Evolutionary conservation across 352 stramenopile genomes (phyloP).

Genomic region (Thalassiosira exigua): DNA sequence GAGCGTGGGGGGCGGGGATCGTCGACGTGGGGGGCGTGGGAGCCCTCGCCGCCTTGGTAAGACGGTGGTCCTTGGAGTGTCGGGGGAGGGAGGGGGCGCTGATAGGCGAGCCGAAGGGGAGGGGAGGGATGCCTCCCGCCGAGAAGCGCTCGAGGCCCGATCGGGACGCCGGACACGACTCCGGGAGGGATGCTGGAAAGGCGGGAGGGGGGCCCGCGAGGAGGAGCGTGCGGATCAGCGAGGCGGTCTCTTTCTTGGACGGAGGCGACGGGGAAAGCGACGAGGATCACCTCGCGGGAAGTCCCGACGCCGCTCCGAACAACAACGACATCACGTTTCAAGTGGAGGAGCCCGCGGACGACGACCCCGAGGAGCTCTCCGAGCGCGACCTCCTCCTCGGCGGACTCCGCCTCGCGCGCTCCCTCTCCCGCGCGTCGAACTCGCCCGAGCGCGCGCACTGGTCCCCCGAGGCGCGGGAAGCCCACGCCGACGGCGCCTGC

Average conservation of each 20-base stretch:
- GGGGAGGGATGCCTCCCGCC: constrained; percentile 19
- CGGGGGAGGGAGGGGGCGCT: constrained; percentile 35
- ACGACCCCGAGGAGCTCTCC: background rate
- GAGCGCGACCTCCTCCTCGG: constrained; percentile 27
- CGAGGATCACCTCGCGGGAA: constrained; percentile 10
- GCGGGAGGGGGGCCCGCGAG: constrained; percentile 5
- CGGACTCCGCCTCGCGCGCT: constrained; percentile 44
- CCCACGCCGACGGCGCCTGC: constrained; percentile 63
- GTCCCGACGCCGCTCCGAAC: constrained; percentile 1
- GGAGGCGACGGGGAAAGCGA: constrained; percentile 22
- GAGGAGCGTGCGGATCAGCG: constrained; percentile 49
- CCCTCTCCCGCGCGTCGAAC: constrained; percentile 39
- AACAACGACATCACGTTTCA: constrained; percentile 2
- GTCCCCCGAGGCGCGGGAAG: constrained; percentile 70
- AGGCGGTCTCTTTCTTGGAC: constrained; percentile 26
- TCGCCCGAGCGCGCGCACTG: constrained; percentile 75
- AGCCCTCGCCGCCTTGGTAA: constrained; percentile 64
- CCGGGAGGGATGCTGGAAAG: background rate
- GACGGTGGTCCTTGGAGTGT: constrained; percentile 70
- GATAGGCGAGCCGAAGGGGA: background rate
- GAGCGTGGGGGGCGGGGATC: constrained; percentile 69
- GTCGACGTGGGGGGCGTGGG: constrained; percentile 67
- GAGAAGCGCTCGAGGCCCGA: constrained; percentile 20
- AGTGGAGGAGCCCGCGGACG: background rate
- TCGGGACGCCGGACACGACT: background rate